Evolutionary conservation across 169 alveolate genomes (phyloP), one percentile per base, ranked within the genome.

Genomic region (Plasmodium reichenowi): DNA sequence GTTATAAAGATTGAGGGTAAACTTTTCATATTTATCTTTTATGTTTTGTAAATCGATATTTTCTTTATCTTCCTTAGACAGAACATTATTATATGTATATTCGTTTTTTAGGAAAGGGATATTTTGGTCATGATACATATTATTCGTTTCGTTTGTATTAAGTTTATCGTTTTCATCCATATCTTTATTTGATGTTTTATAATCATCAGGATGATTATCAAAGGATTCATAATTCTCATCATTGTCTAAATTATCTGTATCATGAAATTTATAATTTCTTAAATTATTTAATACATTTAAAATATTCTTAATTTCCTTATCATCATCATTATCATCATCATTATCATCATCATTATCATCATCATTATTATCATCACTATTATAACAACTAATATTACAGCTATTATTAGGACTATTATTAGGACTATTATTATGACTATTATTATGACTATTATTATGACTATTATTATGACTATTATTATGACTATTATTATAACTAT

Each of bases 241-340:
- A 29, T 83, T 83, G 43, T 83, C 91, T 9, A 83, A 24, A 52
- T 60, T 48, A 52, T 56, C 50, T 15, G 86, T 29, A 68, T 83
- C 91, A 26, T 83, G 24, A 83, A 83, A 83, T 56, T 83, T 83
- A 52, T 83, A 83, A 15, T 83, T 62, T 56, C 50, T 83, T 58
- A 83, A 68, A 83, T 83, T 83, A 26, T 83, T 64, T 29, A 83
- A 62, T 48, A 68, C 83, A 50, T 56, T 48, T 56, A 83, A 22
- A 32, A 83, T 83, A 8, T 45, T 67, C 71, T 67, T 83, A 58
- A 83, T 83, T 68, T 83, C 91, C 0, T 67, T 68, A 48, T 83
- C 91, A 26, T 63, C 91, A 32, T 83, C 91, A 58, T 83, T 78
- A 26, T 78, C 59, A 7, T 17, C n/a, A n/a, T 62, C 71, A 62